phyloP scores from a whole-genome alignment of 2,329 filamentous ascomycete species.

The Diaporthe sp. region DNA sequence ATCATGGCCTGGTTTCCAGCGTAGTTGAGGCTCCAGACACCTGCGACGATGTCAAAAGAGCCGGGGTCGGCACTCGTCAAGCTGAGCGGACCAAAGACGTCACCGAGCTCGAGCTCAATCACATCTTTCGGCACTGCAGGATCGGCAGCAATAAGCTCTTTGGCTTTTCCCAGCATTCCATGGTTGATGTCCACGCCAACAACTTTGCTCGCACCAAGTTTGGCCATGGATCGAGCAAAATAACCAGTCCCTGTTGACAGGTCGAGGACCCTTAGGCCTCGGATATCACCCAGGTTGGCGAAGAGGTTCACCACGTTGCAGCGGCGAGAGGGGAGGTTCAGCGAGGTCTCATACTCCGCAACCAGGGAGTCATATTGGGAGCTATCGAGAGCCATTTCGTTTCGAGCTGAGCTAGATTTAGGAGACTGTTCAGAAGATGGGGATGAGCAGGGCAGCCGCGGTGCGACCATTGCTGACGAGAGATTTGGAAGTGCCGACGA shows the following conservation, averaged over 20 bases:
- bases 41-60: background rate
- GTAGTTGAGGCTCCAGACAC: constrained; percentile 14
- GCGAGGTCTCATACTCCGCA: background rate
- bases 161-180: constrained; percentile 1
- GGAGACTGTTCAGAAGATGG: too few species aligned
- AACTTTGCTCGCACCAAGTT: background rate
- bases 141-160: constrained; percentile 1
- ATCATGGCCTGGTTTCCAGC: constrained; percentile 2
- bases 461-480: too few species aligned
- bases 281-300: background rate
- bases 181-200: constrained; percentile 14
- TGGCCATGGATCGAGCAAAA: background rate
- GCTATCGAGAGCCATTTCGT: background rate
- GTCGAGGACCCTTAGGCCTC: background rate
- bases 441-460: background rate
- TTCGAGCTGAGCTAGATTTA: background rate
- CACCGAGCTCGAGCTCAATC: constrained; percentile 2
- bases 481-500: background rate
- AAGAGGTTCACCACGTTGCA: background rate
- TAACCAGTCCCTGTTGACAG: background rate
- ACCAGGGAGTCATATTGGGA: background rate
- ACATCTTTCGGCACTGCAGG: background rate
- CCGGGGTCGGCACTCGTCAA: background rate
- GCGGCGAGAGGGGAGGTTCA: constrained; percentile 15
- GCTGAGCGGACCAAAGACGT: background rate